A percentile compares a stretch with the other conserved stretches of the same genome.
phyloP scores from a whole-genome alignment of 257 asterid genomes.

The Solanum etuberosum region DNA sequence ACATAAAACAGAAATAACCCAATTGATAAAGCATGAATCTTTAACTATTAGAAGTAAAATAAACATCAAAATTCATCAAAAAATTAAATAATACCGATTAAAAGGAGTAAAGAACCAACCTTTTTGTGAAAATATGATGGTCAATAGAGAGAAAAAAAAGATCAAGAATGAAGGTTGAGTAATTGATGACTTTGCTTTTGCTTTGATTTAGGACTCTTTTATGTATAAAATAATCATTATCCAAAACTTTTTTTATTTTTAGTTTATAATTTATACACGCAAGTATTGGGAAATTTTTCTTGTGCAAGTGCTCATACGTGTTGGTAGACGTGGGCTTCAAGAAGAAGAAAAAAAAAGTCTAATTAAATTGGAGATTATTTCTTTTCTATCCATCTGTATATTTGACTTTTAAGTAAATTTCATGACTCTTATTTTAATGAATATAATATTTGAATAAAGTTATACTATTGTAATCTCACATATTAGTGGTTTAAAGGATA shows the following conservation, averaged over 20 bases:
- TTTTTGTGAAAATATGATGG: not conserved
- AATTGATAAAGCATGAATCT: slow-evolving; percentile 1
- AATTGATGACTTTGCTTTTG: slow-evolving; percentile 15
- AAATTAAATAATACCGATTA: not conserved
- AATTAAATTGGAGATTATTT: not conserved
- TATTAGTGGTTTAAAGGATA: not conserved
- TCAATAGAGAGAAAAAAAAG: not conserved
- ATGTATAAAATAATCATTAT: slow-evolving; percentile 1
- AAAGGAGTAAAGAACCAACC: slow-evolving; percentile 9
- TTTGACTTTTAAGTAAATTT: not conserved
- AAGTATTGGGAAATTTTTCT: no score
- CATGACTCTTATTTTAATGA: not conserved
- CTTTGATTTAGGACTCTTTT: slow-evolving; percentile 11
- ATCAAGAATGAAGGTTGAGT: slow-evolving; percentile 4
- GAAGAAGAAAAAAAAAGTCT: not conserved
- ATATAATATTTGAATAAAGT: not conserved
- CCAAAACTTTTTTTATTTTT: not conserved
- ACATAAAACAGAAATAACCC: not conserved
- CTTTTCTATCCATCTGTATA: not conserved
- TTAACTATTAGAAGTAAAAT: not conserved
- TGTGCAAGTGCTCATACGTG: not conserved
- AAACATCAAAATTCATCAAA: not conserved
- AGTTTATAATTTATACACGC: not conserved
- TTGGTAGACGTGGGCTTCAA: not conserved
- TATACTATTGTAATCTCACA: not conserved